Evolutionary conservation across 176 grass and related monocot genomes (phyloP).

Genomic region (Oryza glaberrima): DNA sequence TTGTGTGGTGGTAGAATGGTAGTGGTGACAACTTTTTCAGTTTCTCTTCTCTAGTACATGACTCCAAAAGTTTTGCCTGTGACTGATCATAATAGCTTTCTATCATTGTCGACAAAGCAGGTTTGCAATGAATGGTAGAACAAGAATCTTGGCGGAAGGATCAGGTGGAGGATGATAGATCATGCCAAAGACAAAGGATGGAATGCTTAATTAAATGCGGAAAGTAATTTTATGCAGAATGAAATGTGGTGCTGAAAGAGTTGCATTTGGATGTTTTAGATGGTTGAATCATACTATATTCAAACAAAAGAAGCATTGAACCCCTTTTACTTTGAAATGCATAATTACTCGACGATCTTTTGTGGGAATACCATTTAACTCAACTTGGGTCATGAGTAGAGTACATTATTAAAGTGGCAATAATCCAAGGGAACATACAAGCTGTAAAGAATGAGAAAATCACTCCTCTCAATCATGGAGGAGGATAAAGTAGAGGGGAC

Average conservation of each 20-base stretch:
- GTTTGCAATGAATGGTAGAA: background rate
- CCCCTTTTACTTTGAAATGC: background rate
- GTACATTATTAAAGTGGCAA: conserved; percentile 2
- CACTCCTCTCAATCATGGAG: conserved; percentile 9
- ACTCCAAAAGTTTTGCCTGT: conserved; percentile 1
- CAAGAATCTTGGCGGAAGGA: conserved; percentile 4
- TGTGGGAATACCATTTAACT: background rate
- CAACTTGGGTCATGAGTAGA: background rate
- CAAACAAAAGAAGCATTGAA: background rate
- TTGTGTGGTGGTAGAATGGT: background rate
- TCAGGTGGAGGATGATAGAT: background rate
- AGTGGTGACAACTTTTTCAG: conserved; percentile 12
- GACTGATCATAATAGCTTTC: conserved; percentile 7
- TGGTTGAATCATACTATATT: background rate
- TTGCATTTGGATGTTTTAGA: background rate
- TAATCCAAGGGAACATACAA: background rate
- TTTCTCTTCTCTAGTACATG: conserved; percentile 5
- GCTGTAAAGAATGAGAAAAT: conserved; percentile 13
- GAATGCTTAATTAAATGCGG: background rate
- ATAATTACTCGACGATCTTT: background rate
- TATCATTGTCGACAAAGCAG: background rate
- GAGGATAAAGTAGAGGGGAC: background rate
- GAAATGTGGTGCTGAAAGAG: background rate
- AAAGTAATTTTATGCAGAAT: background rate
- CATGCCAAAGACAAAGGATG: background rate